A percentile compares a stretch with the other conserved stretches of the same genome.
phyloP scores from a whole-genome alignment of 805 yeast genomes.

The Cyberlindnera mycetangii region DNA sequence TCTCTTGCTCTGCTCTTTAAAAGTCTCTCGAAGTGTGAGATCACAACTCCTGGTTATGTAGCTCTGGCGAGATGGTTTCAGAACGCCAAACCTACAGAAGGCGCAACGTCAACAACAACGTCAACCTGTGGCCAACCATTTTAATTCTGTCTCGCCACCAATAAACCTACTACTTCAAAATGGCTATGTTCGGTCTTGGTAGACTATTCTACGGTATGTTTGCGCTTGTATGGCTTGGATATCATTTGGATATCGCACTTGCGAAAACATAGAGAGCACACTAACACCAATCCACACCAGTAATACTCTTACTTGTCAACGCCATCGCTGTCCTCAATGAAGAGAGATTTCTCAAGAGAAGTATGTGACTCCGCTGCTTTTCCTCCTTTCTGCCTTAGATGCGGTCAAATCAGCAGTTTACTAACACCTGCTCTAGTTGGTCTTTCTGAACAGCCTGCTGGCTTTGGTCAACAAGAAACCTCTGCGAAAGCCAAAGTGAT shows the following conservation, averaged over 20 bases:
- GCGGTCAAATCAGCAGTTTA: too few relatives aligned
- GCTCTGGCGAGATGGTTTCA: neutral
- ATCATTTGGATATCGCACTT: too few relatives aligned
- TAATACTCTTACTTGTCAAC: slow-evolving; percentile 56
- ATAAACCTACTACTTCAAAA: neutral
- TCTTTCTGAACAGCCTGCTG: slow-evolving; percentile 34
- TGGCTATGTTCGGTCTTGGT: slow-evolving; percentile 56
- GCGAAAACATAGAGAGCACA: too few relatives aligned
- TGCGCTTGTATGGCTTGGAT: neutral
- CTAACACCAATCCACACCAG: slow-evolving; percentile 16
- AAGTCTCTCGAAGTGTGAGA: neutral
- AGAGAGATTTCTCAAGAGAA: slow-evolving; percentile 72
- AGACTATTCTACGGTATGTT: slow-evolving; percentile 47
- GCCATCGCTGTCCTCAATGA: slow-evolving; percentile 78
- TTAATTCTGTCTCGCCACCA: neutral
- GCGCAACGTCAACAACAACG: neutral
- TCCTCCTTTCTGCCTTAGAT: too few relatives aligned
- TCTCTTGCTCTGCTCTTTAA: neutral
- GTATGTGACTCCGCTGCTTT: slow-evolving; percentile 10
- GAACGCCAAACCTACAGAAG: neutral
- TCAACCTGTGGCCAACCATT: neutral
- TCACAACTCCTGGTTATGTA: neutral
- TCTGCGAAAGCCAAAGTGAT: slow-evolving; percentile 58
- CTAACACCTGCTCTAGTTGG: slow-evolving; percentile 44
- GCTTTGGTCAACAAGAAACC: slow-evolving; percentile 43